Evolutionary conservation across 129 eudicot genomes (phyloP), one percentile per base, ranked within the genome.

Genomic region (Arctium minus): DNA sequence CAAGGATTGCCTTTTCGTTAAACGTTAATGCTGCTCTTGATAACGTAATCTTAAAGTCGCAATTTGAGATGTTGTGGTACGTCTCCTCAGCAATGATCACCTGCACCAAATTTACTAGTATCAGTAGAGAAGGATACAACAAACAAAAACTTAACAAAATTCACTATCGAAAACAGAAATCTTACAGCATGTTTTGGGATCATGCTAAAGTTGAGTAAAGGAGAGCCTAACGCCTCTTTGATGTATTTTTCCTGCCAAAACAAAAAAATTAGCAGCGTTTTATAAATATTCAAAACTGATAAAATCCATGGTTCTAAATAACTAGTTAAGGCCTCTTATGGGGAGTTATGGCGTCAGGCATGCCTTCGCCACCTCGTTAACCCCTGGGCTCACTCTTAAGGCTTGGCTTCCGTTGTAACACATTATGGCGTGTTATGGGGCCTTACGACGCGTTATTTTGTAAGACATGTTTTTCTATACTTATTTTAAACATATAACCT

Each of bases 11-110:
- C 4, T 89, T 90, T n/a, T 87, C 60, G 53, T 88, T 82, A 73
- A 91, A 89, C 18, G 87, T 85, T 22, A 94, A 69, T 62, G 95
- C 80, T 12, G 93, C 90, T 73, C 97, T 92, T 11, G 92, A 86
- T 74, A 94, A 80, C 46, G 82, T 86, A 42, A 94, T 91, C 37
- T 82, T 79, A 39, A 92, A 94, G 80, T 90, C 86, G 8, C 80
- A 69, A 53, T 89, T 84, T 35, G 93, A 90, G 18, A 92, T 86
- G 42, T 86, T 88, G 56, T 87, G 81, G 76, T 84, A 90, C 15
- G 81, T 90, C 88, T 90, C 97, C 74, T 92, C 96, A 1, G 89
- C 86, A 82, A 94, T 70, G 80, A 92, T 83, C 33, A 92, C 97
- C 97, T 92, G 86, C 73, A 84, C 6, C 77, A 80, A 68, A 46